Evolutionary conservation across 2,329 filamentous ascomycete species (phyloP), one percentile per base, ranked within the genome.

Genomic region (Aspergillaceae sp.): DNA sequence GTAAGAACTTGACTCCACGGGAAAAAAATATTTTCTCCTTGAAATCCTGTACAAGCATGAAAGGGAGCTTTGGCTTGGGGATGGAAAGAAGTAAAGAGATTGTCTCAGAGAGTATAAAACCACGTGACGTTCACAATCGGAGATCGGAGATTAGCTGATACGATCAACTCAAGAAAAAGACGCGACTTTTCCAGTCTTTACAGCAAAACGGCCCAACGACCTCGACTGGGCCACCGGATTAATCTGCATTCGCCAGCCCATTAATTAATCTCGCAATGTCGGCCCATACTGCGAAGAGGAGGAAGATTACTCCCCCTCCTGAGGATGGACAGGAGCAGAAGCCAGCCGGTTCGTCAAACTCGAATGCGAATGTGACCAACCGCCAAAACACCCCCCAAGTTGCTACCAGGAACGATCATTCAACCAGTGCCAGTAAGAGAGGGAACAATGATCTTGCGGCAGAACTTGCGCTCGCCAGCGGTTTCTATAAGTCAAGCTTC

Each of bases 401-500:
- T 42, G 42, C 45, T 27, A 40, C 42, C 41, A 54, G 52, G 45
- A 50, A 45, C 48, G 51, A 46, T 29, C 53, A 47, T 45, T 56
- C 46, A 43, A 53, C 48, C 45, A 62, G 50, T 47, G 49, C 45
- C 47, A 49, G 47, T 7, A 55, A 52, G 34, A 52, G 49, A 41
- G 52, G 36, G 33, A 59, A 56, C 41, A 54, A 52, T 50, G 57
- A 56, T 42, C 56, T 53, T 27, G 64, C 61, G 42, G 59, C 59
- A 29, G 63, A 70, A 50, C 52, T 67, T 41, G 62, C 64, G 29
- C 53, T 62, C 52, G 59, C 67, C 9, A 72, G 70, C 30, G 77
- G 77, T 41, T 71, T 76, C n/a, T 83, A 78, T 69, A 82, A 82
- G 58, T 82, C 79, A 38, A 82, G 74, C 59, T 68, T 83, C 47